These are phyloP conservation scores for Boechera retrofracta DNA, from an alignment of 345 rosid species.

Conservation along the genomic window DNA sequence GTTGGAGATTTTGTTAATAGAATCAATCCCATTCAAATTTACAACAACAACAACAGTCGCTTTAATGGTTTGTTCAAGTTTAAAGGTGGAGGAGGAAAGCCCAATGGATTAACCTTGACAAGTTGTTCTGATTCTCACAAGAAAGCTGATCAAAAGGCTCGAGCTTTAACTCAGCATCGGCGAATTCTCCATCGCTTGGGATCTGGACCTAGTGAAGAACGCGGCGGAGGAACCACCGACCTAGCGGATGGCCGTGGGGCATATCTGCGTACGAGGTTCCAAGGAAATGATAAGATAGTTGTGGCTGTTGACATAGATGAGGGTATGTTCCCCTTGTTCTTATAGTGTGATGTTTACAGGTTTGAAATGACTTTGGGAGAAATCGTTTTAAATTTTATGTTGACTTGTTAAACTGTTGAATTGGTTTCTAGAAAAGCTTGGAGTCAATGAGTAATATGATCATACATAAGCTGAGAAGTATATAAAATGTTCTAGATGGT, in stretches of 20 bases:
- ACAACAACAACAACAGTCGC: constrained; percentile 16
- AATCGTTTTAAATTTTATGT: neutral
- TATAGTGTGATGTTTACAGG: neutral
- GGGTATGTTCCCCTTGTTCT: constrained; percentile 52
- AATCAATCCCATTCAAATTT: constrained; percentile 27
- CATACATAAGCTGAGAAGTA: neutral
- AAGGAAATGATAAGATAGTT: constrained; percentile 58
- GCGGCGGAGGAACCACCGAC: constrained; percentile 40
- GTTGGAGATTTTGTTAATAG: constrained; percentile 19
- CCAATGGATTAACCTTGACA: constrained; percentile 48
- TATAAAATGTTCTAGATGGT: constrained; percentile 2
- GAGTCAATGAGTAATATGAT: constrained; percentile 12
- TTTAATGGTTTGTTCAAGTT: constrained; percentile 32
- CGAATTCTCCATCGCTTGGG: constrained; percentile 54
- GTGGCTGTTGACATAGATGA: constrained; percentile 98
- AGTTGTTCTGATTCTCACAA: constrained; percentile 54
- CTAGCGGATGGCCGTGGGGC: constrained; percentile 53
- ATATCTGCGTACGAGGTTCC: constrained; percentile 50
- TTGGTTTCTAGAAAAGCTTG: neutral
- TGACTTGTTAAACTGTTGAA: constrained; percentile 1
- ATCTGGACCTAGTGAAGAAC: constrained; percentile 51
- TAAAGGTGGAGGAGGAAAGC: constrained; percentile 12
- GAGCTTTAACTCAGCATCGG: constrained; percentile 52
- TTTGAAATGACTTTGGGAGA: constrained; percentile 2
- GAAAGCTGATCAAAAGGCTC: constrained; percentile 50